Evolutionary conservation across 163 green algal species (phyloP), one percentile per base, ranked within the genome.

Genomic region (Scenedesmus sp.): DNA sequence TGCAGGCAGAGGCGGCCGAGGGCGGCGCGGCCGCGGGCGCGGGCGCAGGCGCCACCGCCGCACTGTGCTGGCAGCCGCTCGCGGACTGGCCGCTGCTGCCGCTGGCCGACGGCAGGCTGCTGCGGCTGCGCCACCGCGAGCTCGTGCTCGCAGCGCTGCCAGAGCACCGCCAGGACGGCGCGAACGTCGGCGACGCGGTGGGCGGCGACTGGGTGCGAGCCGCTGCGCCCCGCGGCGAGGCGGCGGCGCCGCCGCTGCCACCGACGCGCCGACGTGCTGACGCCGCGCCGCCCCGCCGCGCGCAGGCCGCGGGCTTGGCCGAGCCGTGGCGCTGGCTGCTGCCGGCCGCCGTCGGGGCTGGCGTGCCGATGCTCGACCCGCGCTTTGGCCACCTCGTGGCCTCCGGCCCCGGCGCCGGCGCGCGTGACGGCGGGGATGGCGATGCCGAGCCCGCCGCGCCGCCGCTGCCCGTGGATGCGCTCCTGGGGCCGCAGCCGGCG

Each of bases 21-120:
- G 58, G 22, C 67, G 63, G 70, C 65, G 57, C 67, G 75, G 44
- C 71, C 31, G 28, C 36, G 33, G 28, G 33, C 47, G 9, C 33
- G 60, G 54, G 81, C 92, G 75, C 91, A 88, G 90, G 33, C 28
- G 42, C 85, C 83, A 66, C 73, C 92, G 63, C 53, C 54, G 45
- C 57, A 17, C 28, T 56, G n/a, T 26, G 56, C 24, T 77, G 65
- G 74, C 70, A 42, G 64, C 53, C 75, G 11, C 67, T 89, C 57
- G 58, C 15, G 5, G 54, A 71, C 28, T 92, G 87, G 89, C 91
- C 89, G 62, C 70, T 95, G 47, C 56, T 95, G 56, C 91, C 91
- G 0, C 70, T 88, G 18, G 58, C 74, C 13, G 84, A 84, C 31
- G 83, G 86, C 11, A 31, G 57, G 34, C 71, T 93, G 83, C 53